Evolutionary conservation across 1,139 yeast genomes (phyloP), one percentile per base, ranked within the genome.

Genomic region (Magnusiomyces magnusii): DNA sequence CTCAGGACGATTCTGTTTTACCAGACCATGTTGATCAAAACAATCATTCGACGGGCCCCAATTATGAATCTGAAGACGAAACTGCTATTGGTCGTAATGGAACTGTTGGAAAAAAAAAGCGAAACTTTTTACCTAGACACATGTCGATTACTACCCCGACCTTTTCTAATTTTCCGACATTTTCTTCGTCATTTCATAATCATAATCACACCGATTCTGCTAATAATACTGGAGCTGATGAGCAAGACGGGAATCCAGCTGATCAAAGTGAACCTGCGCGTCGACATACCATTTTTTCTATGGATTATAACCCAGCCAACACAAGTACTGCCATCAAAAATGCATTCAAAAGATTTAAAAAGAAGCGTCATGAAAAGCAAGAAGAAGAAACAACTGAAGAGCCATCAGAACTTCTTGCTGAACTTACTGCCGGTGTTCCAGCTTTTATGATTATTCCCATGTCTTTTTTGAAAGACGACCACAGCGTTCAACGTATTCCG

Each of bases 401-500:
- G 63, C 90, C 95, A 0, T 81, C 84, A 15, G 82, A 78, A 59
- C 75, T 90, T 59, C 75, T 91, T 3, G 81, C 82, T 23, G 81
- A 89, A 52, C 75, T 91, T 61, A 67, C 82, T 0, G 77, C 89
- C 7, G 96, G 89, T n/a, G 79, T 86, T 3, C 95, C 97, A 0
- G 87, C 93, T 2, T 86, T 90, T 0, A 76, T 88, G 60, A 78
- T 91, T 58, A 77, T 91, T 19, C 92, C 95, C 1, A 83, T 95
- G 1, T 80, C 86, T 57, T 82, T 93, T 61, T 76, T 85, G 56
- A 81, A 83, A 58, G 97, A 91, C 70, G 97, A 89, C 62, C 82
- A 81, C 63, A 91, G 89, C 7, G 80, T 82, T 34, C 81, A 85
- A 56, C 80, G 96, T 61, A 95, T 96, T 0, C 97, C 99, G 0